Evolutionary conservation across 2,329 filamentous ascomycete genomes (phyloP).

Genomic region (Karstenula rhodostoma): DNA sequence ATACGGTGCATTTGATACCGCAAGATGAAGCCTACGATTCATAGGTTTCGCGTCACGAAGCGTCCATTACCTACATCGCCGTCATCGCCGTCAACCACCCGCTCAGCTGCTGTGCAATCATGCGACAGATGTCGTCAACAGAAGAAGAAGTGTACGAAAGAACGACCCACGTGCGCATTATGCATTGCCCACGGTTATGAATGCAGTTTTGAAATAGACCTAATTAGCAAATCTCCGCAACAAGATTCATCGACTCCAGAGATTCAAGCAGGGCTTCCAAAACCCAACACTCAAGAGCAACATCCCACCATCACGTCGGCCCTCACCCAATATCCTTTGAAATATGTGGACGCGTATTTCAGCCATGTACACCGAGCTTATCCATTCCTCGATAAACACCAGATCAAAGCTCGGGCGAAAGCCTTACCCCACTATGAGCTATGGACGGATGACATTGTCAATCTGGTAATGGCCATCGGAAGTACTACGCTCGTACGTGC

Average conservation of each 20-base stretch:
- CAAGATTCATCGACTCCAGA: background rate
- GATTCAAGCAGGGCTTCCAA: background rate
- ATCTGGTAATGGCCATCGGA: slow-evolving; percentile 11
- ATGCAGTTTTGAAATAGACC: background rate
- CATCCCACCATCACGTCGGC: background rate
- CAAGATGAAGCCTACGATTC: background rate
- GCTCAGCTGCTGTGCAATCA: background rate
- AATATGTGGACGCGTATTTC: slow-evolving; percentile 8
- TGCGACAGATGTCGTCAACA: slow-evolving; percentile 6
- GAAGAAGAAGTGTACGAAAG: slow-evolving; percentile 9
- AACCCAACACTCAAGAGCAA: background rate
- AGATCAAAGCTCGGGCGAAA: background rate
- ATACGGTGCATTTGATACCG: background rate
- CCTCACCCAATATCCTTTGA: background rate
- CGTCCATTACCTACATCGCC: background rate
- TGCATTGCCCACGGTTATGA: slow-evolving; percentile 1
- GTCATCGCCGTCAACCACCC: background rate
- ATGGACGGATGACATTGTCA: slow-evolving; percentile 1
- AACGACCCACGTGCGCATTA: background rate
- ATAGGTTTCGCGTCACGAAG: slow-evolving; percentile 9
- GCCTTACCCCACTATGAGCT: background rate
- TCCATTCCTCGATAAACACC: slow-evolving; percentile 10
- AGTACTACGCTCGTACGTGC: slow-evolving; percentile 6
- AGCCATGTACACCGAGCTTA: slow-evolving; percentile 10
- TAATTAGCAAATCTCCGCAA: background rate